Base-by-base conservation (phyloP, 352 stramenopile species). In the Pythium plurisporium region DNA sequence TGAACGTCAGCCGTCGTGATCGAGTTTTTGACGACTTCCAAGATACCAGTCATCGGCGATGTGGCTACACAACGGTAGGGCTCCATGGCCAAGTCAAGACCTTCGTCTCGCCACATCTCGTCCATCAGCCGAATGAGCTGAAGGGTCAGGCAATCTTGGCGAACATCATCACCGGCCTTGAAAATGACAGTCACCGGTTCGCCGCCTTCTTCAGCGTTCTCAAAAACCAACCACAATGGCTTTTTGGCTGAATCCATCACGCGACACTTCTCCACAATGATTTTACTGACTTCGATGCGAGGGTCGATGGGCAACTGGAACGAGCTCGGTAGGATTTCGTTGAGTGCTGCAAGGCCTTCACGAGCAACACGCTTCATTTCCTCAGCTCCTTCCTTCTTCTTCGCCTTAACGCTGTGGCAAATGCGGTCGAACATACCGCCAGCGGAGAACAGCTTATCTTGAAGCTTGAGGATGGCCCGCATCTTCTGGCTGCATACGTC, bases 121-220 rank as follows among this genome's bases (percentile, higher is more conserved):
- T 97, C 87, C 90, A 98, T 97, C 23, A 97, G 51, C 48, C 87
- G 81, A 41, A 98, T 87, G 38, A 98, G 48, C 69, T 97, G 88
- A 36, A 97, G 73, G 23, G 91, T 97, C 52, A 98, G 66, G 54
- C 96, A 95, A 70, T 98, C 94, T 65, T 98, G 94, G n/a, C 94
- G 88, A 22, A 98, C 78, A 58, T 98, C 94, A 52, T 98, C 94
- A 23, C 94, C 94, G 17, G 85, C 77, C 78, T 98, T 98, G 66
- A 97, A 97, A 60, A 98, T 96, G 6, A 97, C 82, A 1, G 77
- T 85, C 9, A 95, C 77, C 9, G 82, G 74, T 43, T 91, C 80
- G 4, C 84, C 84, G 22, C 82, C 75, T 59, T 95, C 79, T 63
- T 76, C 34, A 10, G 49, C 82, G 59, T 96, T 95, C 60, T 96